Evolutionary conservation across 306 rosid genomes (phyloP).

Genomic region (Cicer judaicum): DNA sequence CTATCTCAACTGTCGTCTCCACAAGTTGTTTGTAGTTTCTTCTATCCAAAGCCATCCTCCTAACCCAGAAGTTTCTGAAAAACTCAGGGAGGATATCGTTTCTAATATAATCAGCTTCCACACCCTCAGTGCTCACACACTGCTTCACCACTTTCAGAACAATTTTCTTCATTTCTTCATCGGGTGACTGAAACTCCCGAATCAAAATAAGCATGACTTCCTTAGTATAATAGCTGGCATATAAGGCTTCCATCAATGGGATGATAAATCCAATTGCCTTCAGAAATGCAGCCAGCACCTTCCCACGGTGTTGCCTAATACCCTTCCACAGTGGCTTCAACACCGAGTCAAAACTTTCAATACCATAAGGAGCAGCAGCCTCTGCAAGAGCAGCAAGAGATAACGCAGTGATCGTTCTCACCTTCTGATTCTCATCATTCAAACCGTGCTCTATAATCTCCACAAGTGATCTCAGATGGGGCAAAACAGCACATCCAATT

Average conservation of each 20-base stretch:
- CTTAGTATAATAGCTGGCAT: conserved; percentile 93
- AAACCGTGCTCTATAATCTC: conserved; percentile 91
- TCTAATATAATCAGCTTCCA: conserved; percentile 78
- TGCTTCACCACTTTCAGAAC: conserved; percentile 96
- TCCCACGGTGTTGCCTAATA: conserved; percentile 94
- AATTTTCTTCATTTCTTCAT: conserved; percentile 98
- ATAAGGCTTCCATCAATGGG: conserved; percentile 91
- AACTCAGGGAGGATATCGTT: conserved; percentile 73
- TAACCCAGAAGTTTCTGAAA: conserved; percentile 92
- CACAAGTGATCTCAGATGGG: conserved; percentile 88
- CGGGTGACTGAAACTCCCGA: conserved; percentile 96
- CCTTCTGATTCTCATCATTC: conserved; percentile 95
- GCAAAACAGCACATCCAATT: conserved; percentile 92
- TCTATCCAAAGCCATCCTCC: conserved; percentile 97
- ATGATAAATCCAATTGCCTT: conserved; percentile 95
- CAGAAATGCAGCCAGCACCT: conserved; percentile 92
- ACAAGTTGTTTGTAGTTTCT: conserved; percentile 92
- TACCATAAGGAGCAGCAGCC: conserved; percentile 97
- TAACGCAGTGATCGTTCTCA: conserved; percentile 90
- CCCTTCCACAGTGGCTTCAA: conserved; percentile 96
- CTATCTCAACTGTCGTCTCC: conserved; percentile 95
- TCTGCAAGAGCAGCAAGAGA: conserved; percentile 97
- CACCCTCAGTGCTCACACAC: conserved; percentile 97
- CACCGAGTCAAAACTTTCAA: conserved; percentile 95
- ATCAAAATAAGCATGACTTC: conserved; percentile 92